Evolutionary conservation across 805 yeast species (phyloP).

Genomic region (Metschnikowia baotianmanensis): DNA sequence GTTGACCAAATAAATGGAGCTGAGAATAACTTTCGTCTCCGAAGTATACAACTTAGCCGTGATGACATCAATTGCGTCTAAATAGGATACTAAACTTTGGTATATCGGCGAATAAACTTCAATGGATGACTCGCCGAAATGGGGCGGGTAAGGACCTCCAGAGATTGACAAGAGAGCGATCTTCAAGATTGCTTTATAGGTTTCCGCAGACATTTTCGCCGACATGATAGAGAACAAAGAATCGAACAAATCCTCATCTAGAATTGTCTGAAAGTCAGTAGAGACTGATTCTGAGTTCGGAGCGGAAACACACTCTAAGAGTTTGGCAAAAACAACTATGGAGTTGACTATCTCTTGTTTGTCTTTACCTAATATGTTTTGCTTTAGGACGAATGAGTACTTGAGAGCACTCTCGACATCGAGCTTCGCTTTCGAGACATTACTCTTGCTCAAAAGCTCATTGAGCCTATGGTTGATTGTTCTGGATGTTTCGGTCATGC

Average conservation of each 20-base stretch:
- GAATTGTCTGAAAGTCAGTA: constrained; percentile 30
- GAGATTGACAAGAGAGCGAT: constrained; percentile 42
- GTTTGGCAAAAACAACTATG: constrained; percentile 51
- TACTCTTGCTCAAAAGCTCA: constrained; percentile 38
- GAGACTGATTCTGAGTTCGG: constrained; percentile 40
- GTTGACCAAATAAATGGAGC: constrained; percentile 44
- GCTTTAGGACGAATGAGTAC: constrained; percentile 37
- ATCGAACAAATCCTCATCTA: constrained; percentile 41
- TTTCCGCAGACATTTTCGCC: constrained; percentile 42
- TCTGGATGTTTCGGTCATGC: constrained; percentile 42
- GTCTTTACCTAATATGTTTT: constrained; percentile 44
- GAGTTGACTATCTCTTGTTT: constrained; percentile 52
- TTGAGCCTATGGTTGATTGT: constrained; percentile 44
- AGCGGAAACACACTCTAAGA: constrained; percentile 40
- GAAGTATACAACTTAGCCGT: constrained; percentile 41
- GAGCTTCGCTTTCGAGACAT: constrained; percentile 28
- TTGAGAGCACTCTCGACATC: constrained; percentile 32
- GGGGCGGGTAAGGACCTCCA: constrained; percentile 42
- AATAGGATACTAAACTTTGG: constrained; percentile 35
- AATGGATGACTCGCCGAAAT: constrained; percentile 28
- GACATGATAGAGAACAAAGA: constrained; percentile 42
- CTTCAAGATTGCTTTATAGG: constrained; percentile 45
- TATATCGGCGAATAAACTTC: constrained; percentile 37
- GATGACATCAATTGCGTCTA: constrained; percentile 42
- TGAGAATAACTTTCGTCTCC: constrained; percentile 43